Conservation (phyloP, 2,329 filamentous ascomycete genomes). For the Cytospora leucostoma region DNA sequence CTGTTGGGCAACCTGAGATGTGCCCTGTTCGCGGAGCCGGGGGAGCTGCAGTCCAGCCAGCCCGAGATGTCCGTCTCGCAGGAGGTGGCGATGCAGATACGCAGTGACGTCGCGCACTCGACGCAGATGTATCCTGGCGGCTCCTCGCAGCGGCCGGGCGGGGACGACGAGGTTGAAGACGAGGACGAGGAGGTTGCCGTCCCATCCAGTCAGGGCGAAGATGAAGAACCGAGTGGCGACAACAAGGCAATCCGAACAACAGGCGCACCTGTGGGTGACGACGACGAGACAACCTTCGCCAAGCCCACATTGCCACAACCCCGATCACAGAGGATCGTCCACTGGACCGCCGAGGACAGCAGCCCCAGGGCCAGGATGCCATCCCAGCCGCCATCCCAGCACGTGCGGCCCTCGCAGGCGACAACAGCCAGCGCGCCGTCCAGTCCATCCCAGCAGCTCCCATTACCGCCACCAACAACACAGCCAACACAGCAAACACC, state of each 20-base stretch:
- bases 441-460: conserved; percentile 32
- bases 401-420: conserved; percentile 45
- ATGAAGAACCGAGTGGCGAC: neutral
- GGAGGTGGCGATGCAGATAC: conserved; percentile 54
- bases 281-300: conserved; percentile 9
- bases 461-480: neutral
- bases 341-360: conserved; percentile 5
- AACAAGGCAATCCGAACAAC: neutral
- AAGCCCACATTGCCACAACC: conserved; percentile 12
- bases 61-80: conserved; percentile 48
- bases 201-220: conserved; percentile 11
- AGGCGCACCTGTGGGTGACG: neutral
- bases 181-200: neutral
- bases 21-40: conserved; percentile 46
- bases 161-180: neutral
- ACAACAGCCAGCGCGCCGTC: conserved; percentile 45
- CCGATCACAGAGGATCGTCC: conserved; percentile 9
- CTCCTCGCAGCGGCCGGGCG: conserved; percentile 9
- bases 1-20: conserved; percentile 59
- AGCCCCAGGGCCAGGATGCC: neutral
- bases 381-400: conserved; percentile 11
- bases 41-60: conserved; percentile 30
- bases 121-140: conserved; percentile 30
- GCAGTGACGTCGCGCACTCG: conserved; percentile 43
- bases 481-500: no score